phyloP scores from a whole-genome alignment of 495 filamentous ascomycete genomes.

The Penicillium coffeae region DNA sequence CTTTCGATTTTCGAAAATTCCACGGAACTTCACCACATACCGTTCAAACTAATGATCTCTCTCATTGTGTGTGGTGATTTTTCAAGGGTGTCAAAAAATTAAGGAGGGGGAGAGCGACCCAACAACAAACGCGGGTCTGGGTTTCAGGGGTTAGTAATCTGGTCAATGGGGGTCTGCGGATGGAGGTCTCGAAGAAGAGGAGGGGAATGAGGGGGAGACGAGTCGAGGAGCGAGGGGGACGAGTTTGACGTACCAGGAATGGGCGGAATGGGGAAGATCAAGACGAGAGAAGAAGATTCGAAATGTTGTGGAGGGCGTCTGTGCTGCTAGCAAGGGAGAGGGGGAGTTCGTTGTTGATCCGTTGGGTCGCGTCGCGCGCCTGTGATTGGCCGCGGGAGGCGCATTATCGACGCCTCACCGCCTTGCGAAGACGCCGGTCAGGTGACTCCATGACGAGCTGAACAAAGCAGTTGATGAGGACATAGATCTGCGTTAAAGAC shows the following conservation, averaged over 20 bases:
- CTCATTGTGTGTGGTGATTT: constrained; percentile 68
- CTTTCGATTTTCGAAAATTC: neutral
- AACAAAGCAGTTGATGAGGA: no score
- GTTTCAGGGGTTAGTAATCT: constrained; percentile 23
- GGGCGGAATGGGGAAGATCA: constrained; percentile 25
- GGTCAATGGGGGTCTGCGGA: neutral
- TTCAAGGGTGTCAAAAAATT: constrained; percentile 33
- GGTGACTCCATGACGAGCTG: constrained; percentile 9
- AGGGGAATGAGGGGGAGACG: constrained; percentile 19
- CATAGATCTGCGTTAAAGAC: no score
- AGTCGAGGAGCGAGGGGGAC: constrained; percentile 5
- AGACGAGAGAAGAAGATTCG: constrained; percentile 20
- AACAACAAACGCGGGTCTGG: constrained; percentile 32
- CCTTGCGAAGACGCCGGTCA: constrained; percentile 6
- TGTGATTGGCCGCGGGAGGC: constrained; percentile 30
- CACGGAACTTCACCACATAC: constrained; percentile 49
- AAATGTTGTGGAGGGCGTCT: constrained; percentile 33
- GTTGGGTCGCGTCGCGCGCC: constrained; percentile 36
- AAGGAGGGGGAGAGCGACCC: constrained; percentile 30
- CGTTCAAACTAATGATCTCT: constrained; percentile 99
- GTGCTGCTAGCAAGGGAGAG: constrained; percentile 22
- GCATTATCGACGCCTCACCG: constrained; percentile 19
- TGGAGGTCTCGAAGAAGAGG: constrained; percentile 5
- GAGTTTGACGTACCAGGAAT: constrained; percentile 26
- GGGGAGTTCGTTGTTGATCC: constrained; percentile 38